Percentiles rank a stretch among this genome's conserved stretches.
Conservation (phyloP, 208 protist species). For the Phytomonas sp. region DNA sequence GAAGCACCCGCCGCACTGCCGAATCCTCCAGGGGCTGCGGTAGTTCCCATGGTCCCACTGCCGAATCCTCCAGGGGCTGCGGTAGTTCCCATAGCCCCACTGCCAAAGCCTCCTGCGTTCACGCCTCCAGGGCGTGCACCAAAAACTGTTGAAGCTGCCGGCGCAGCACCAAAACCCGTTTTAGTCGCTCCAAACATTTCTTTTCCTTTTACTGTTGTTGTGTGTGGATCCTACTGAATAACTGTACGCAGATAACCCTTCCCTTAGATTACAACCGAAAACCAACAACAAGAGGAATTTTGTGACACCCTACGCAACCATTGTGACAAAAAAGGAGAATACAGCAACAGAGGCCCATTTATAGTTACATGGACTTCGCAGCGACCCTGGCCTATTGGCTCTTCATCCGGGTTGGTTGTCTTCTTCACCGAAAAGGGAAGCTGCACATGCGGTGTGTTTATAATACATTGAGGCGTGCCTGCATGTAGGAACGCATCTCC, state of each 20-base stretch:
- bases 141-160: not conserved
- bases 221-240: not conserved
- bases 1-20: constrained; percentile 7
- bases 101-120: not conserved
- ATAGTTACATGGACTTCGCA: not conserved
- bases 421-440: constrained; percentile 1
- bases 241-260: not conserved
- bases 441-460: not conserved
- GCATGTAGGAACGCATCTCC: constrained; percentile 47
- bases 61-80: not conserved
- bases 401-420: not conserved
- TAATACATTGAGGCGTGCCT: constrained; percentile 20
- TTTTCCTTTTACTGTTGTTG: not conserved
- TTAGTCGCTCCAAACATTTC: not conserved
- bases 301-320: not conserved
- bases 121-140: not conserved
- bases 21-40: not conserved
- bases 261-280: not conserved
- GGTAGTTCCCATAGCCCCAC: not conserved
- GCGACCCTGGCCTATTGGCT: not conserved
- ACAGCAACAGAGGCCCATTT: not conserved
- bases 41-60: not conserved
- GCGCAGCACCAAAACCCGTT: constrained; percentile 17
- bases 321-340: not conserved
- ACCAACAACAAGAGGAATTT: not conserved